Evolutionary conservation across 805 yeast species (phyloP), one percentile per base, ranked within the genome.

Genomic region (Candida jianshihensis): DNA sequence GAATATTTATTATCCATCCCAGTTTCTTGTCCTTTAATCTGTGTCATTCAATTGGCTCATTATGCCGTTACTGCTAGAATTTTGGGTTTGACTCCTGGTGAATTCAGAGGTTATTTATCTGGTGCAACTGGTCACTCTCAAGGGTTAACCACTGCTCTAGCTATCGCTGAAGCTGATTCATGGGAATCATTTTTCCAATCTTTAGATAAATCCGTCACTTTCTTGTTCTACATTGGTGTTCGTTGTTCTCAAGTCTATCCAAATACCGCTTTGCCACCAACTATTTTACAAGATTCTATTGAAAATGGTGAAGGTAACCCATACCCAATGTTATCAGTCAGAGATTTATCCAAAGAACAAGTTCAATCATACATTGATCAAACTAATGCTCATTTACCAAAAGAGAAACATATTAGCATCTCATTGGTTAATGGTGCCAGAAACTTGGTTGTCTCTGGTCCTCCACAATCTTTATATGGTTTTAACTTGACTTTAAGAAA

Each of bases 381-480:
- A 61, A 92, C 99, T 41, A 92, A 92, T 67, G 77, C 82, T 57
- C 97, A 89, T 66, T 75, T 92, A 66, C 97, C 98, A 49, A 66
- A 70, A 36, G 96, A 86, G 53, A 87, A 86, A 64, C 96, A 87
- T 57, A 81, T 92, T 54, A 85, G 81, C 42, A 80, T 92, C 46
- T 88, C 97, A 30, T 75, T 92, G 59, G 73, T 89, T 51, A 92
- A 92, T 59, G 98, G 98, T 61, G 96, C 96, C 33, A 78, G 96
- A 68, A 86, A 88, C 63, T 73, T 88, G 66, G 98, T 92, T 39
- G 88, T 90, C 33, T 77, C 95, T 17, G 99, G 99, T 61, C 98
- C 97, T 33, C 97, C 99, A 39, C 96, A 89, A 72, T 88, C 97
- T 4, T 70, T 92, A 43, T 92, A 90, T 54, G 99, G 99, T 71